These are phyloP conservation scores for Alternaria ventricosa DNA, from an alignment of 2,329 filamentous ascomycete genomes.

Conservation along the genomic window DNA sequence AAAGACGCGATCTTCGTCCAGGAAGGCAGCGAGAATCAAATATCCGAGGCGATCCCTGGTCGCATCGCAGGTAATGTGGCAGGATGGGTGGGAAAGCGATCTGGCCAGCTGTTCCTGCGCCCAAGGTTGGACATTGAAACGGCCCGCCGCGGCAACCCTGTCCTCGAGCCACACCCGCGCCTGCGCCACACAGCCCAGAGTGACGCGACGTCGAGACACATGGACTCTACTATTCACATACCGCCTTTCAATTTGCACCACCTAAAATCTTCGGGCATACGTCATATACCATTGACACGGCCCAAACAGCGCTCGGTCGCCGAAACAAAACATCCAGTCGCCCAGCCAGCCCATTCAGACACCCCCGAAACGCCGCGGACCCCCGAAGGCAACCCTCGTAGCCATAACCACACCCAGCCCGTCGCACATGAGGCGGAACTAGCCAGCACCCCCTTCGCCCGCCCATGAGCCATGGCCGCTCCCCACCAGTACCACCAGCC, in stretches of 20 bases:
- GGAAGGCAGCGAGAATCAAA: slow-evolving; percentile 22
- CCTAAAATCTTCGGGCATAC: not conserved
- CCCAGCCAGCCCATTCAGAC: slow-evolving; percentile 17
- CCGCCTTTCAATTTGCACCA: not conserved
- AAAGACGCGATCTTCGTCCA: slow-evolving; percentile 8
- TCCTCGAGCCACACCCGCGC: slow-evolving; percentile 6
- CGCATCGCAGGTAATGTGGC: slow-evolving; percentile 27
- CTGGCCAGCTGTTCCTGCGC: slow-evolving; percentile 40
- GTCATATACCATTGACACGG: not conserved
- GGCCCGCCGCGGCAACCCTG: slow-evolving; percentile 14
- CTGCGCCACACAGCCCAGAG: slow-evolving; percentile 11
- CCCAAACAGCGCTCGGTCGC: not conserved
- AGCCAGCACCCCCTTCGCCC: slow-evolving; percentile 11
- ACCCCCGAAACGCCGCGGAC: slow-evolving; percentile 30
- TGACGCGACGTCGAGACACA: slow-evolving; percentile 10
- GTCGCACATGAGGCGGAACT: slow-evolving; percentile 19
- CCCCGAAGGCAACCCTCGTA: slow-evolving; percentile 25
- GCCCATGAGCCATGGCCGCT: slow-evolving; percentile 54
- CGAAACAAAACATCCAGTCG: slow-evolving; percentile 22
- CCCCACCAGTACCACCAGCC: slow-evolving; percentile 57
- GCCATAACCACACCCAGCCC: slow-evolving; percentile 3
- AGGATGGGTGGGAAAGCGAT: slow-evolving; percentile 14
- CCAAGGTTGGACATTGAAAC: slow-evolving; percentile 8
- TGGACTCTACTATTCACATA: slow-evolving; percentile 1
- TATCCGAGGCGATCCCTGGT: slow-evolving; percentile 29